Evolutionary conservation across 78 protist species (phyloP), one percentile per base, ranked within the genome.

Genomic region (Monosiga brevicollis): DNA sequence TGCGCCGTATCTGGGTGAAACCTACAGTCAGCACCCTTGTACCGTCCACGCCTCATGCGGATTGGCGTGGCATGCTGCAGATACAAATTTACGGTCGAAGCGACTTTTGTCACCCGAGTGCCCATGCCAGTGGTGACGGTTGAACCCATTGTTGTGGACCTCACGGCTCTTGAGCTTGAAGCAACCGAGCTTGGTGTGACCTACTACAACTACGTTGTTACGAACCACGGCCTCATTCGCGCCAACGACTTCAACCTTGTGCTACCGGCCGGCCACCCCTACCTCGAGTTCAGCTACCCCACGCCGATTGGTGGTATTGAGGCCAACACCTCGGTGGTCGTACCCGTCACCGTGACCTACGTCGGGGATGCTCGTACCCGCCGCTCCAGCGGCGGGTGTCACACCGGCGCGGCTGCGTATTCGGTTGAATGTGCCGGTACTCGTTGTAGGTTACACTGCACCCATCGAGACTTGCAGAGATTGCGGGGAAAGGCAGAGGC

Each of bases 181-280:
- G 39, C 32, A 15, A 40, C 2, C 36, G 77, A 73, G 11, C 0
- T 6, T 15, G 41, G 32, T 15, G 37, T 34, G n/a, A 35, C 36
- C 40, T 11, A 1, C 39, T 1, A 20, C 77, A n/a, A n/a, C n/a
- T n/a, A n/a, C n/a, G n/a, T n/a, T n/a, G n/a, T n/a, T n/a, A 73
- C 77, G 11, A 73, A 73, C 40, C 77, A 73, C 77, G 77, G 77
- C 40, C 77, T 73, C 42, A 73, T 73, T 22, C 10, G 39, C 39
- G 40, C 77, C 10, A 22, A 73, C 39, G 1, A 34, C n/a, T 15
- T 15, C 23, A 1, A 22, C 39, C 2, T 73, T 26, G 1, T 40
- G 77, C 23, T 34, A 22, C 40, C 77, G 40, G 2, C 39, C 23
- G 40, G 15, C 39, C 39, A 73, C 40, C 77, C 75, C 11, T 71